Evolutionary conservation across 345 rosid species (phyloP).

Genomic region (Pelargonium nanum): DNA sequence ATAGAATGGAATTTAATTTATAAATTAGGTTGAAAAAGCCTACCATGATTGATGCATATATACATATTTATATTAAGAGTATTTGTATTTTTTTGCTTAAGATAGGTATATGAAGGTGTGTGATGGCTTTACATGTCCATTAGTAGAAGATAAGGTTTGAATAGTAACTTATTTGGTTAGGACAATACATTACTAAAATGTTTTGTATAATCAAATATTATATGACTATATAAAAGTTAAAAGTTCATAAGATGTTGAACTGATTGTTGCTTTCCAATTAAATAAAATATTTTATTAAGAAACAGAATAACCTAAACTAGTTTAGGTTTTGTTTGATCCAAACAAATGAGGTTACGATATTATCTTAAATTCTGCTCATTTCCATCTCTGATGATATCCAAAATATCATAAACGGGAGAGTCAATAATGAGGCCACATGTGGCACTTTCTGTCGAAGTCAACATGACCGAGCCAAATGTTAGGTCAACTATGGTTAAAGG

Average conservation of each 20-base stretch:
- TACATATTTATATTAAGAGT: background rate
- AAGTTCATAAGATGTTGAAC: background rate
- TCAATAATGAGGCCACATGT: no score
- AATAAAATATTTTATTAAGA: no score
- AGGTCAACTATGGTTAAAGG: no score
- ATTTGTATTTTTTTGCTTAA: constrained; percentile 2
- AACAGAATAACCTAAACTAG: no score
- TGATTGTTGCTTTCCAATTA: background rate
- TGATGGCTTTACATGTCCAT: background rate
- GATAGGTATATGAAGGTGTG: constrained; percentile 8
- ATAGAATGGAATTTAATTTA: background rate
- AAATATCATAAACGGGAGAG: no score
- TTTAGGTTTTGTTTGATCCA: no score
- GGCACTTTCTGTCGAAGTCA: no score
- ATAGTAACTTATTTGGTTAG: constrained; percentile 10
- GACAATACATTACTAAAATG: background rate
- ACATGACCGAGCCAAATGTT: no score
- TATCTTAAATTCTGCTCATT: no score
- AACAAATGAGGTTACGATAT: no score
- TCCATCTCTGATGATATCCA: no score
- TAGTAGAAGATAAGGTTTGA: constrained; percentile 12
- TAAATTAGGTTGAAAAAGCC: background rate
- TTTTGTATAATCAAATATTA: no score
- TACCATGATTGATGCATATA: constrained; percentile 1
- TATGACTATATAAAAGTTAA: background rate